Evolutionary conservation across 2,329 filamentous ascomycete genomes (phyloP).

Genomic region (Phoma sp.): DNA sequence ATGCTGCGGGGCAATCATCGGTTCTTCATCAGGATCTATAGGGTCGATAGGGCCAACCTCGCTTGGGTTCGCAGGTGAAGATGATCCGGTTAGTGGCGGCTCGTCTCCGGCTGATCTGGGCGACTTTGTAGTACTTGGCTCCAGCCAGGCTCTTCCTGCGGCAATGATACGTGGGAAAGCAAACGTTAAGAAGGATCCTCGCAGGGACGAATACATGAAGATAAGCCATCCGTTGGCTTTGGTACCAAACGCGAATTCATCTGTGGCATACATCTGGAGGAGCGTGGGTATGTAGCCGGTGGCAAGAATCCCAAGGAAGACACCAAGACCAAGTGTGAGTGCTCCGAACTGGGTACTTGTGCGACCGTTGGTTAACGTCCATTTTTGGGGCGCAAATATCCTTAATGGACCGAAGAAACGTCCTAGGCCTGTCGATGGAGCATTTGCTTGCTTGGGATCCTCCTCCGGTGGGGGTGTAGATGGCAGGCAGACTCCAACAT

Average conservation of each 20-base stretch:
- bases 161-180: constrained; percentile 54
- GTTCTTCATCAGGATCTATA: constrained; percentile 57
- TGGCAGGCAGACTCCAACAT: constrained; percentile 52
- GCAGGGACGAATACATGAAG: constrained; percentile 52
- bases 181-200: constrained; percentile 53
- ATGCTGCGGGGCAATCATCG: constrained; percentile 42
- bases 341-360: constrained; percentile 65
- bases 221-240: constrained; percentile 55
- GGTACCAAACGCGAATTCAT: constrained; percentile 53
- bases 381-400: constrained; percentile 64
- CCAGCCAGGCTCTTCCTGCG: constrained; percentile 50
- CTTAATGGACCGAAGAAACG: constrained; percentile 68
- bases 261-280: constrained; percentile 57
- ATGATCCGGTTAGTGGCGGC: constrained; percentile 24
- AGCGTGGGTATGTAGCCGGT: constrained; percentile 71
- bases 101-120: constrained; percentile 16
- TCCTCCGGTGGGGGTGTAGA: constrained; percentile 52
- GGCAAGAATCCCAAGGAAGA: constrained; percentile 71
- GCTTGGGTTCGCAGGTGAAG: constrained; percentile 32
- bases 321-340: constrained; percentile 67
- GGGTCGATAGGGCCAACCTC: constrained; percentile 54
- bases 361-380: constrained; percentile 59
- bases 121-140: constrained; percentile 24
- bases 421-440: constrained; percentile 49
- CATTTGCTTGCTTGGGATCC: constrained; percentile 28